Conservation (phyloP, 305 asterid genomes). For the Petunia hybrid region DNA sequence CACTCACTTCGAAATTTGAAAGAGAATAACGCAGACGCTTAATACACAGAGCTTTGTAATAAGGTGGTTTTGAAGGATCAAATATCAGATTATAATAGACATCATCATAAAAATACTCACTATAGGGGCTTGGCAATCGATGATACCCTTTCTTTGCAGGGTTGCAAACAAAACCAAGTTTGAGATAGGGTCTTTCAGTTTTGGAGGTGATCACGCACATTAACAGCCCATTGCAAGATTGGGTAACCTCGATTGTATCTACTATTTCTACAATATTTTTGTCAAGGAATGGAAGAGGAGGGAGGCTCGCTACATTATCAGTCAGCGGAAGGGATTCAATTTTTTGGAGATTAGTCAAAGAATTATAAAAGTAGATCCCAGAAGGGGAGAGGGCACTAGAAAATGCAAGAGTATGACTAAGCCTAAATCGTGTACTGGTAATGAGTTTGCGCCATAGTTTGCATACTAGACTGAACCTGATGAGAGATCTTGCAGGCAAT, state of each 20-base stretch:
- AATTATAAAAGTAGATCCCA: background rate
- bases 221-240: slow-evolving; percentile 22
- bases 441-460: background rate
- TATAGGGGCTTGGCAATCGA: background rate
- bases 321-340: background rate
- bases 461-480: background rate
- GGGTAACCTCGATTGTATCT: background rate
- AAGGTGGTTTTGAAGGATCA: slow-evolving; percentile 2
- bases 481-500: background rate
- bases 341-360: background rate
- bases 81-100: background rate
- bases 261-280: background rate
- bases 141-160: background rate
- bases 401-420: background rate
- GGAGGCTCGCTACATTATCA: background rate
- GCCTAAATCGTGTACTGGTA: background rate
- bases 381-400: background rate
- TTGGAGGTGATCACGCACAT: background rate
- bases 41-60: slow-evolving; percentile 7
- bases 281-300: background rate
- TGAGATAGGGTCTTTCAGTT: background rate
- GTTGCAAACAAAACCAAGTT: background rate
- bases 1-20: background rate
- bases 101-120: background rate
- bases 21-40: background rate